Percentiles rank a stretch among this genome's conserved stretches.
Evolutionary conservation across 1,284 basidiomycete genomes (phyloP).

Genomic region (Paramarasmius palmivorus): DNA sequence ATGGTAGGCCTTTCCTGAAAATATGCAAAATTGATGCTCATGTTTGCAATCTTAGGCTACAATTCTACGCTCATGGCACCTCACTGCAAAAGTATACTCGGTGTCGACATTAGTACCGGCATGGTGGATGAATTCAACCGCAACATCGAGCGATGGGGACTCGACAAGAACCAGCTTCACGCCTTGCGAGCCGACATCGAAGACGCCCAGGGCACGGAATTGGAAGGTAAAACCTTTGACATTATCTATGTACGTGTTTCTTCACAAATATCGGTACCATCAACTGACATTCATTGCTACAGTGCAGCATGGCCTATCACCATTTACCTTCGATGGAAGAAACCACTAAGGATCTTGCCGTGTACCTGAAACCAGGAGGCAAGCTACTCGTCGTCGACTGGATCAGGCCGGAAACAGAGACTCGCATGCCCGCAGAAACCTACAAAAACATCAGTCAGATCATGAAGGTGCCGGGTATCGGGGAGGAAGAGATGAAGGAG

Average conservation of each 20-base stretch:
- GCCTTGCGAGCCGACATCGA: constrained; percentile 54
- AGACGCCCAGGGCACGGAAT: constrained; percentile 33
- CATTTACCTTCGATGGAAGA: background rate
- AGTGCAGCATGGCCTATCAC: background rate
- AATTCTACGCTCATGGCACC: constrained; percentile 57
- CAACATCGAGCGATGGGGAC: constrained; percentile 54
- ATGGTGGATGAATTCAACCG: constrained; percentile 68
- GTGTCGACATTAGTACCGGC: constrained; percentile 67
- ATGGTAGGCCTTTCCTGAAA: constrained; percentile 40
- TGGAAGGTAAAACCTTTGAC: constrained; percentile 59
- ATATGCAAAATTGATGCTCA: too few relatives aligned
- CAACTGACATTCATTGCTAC: too few relatives aligned
- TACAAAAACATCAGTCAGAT: background rate
- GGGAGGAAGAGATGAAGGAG: background rate
- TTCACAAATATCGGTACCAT: background rate
- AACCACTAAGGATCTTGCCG: background rate
- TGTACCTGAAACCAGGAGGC: background rate
- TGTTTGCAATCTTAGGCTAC: constrained; percentile 39
- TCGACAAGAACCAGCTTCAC: constrained; percentile 48
- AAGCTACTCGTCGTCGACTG: background rate
- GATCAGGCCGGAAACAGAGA: background rate
- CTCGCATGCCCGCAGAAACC: background rate
- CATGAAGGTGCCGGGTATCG: background rate
- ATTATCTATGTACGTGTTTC: constrained; percentile 50
- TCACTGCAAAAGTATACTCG: constrained; percentile 57